Base-by-base conservation (phyloP, 129 eudicot species). In the Chrysanthemum lavandulifolium region DNA sequence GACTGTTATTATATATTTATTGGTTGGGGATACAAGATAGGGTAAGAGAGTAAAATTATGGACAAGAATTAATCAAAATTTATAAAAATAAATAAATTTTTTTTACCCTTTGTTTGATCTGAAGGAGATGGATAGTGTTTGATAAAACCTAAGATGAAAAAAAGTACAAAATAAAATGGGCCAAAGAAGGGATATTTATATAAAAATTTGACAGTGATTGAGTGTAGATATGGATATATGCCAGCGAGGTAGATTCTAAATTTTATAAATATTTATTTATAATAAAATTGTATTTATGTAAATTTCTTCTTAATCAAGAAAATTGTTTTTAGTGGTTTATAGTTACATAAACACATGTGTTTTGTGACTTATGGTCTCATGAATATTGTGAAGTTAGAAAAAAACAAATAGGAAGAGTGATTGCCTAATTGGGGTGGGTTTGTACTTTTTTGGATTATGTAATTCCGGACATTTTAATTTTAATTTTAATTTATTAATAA, bases 51-150 rank as follows among this genome's bases (percentile, higher is more conserved):
- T 45, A 59, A 81, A 80, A 78, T 73, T 55, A 88, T 86, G 91
- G 91, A 61, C 87, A 81, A 73, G 84, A 85, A 88, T 71, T 25
- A 85, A 54, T 77, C 82, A 79, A 9, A 65, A 11, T 52, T 56
- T 76, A 55, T 75, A 15, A 11, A 11, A 13, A 45, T 19, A 76
- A 57, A 84, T 40, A 63, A 21, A 14, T 48, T 15, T 70, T 68
- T 0, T 0, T 80, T 78, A 84, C 79, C 83, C 78, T 23, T 71
- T 33, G 43, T 56, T 77, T 61, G 76, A 74, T 74, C 76, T 53
- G 68, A 23, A 49, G 62, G 76, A 67, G 51, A 48, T 61, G 18
- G 55, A 54, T 33, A 60, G 43, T 72, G 68, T 49, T 69, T 57
- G 56, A 60, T 61, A 80, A 76, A 84, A 80, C 84, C 82, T 80